Percentiles rank a stretch among this genome's conserved stretches.
Evolutionary conservation across 139 green algal genomes (phyloP).

Genomic region (Tetraselmis chui): DNA sequence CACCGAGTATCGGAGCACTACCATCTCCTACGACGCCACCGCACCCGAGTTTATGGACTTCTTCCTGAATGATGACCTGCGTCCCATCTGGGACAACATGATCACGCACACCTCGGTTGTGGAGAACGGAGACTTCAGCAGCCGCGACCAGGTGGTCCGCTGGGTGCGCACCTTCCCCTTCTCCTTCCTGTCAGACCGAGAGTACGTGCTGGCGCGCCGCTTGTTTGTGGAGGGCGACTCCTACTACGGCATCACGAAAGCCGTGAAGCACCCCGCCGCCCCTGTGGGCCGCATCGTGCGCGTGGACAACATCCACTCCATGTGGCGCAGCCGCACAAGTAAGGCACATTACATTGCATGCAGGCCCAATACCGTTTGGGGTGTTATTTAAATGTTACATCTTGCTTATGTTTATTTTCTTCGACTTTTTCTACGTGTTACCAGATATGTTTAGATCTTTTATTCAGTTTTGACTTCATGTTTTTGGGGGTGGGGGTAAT

Average conservation of each 20-base stretch:
- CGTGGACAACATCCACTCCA: slow-evolving; percentile 48
- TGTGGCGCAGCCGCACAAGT: slow-evolving; percentile 47
- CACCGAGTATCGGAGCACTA: slow-evolving; percentile 86
- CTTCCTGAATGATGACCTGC: slow-evolving; percentile 70
- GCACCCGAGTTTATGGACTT: slow-evolving; percentile 81
- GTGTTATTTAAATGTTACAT: no score
- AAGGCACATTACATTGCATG: no score
- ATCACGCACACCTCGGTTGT: slow-evolving; percentile 22
- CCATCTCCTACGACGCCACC: slow-evolving; percentile 53
- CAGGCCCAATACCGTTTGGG: no score
- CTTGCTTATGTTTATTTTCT: no score
- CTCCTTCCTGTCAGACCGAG: slow-evolving; percentile 71
- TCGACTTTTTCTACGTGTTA: no score
- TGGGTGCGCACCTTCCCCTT: slow-evolving; percentile 87
- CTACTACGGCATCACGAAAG: slow-evolving; percentile 71
- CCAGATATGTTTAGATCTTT: no score
- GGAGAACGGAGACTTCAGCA: slow-evolving; percentile 24
- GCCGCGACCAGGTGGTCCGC: slow-evolving; percentile 73
- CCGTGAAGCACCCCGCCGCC: slow-evolving; percentile 28
- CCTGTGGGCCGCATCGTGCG: slow-evolving; percentile 21
- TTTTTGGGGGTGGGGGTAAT: no score
- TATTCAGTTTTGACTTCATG: no score
- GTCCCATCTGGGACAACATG: slow-evolving; percentile 58
- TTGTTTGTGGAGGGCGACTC: slow-evolving; percentile 35
- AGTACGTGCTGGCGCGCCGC: slow-evolving; percentile 78